A percentile compares a stretch with the other conserved stretches of the same genome.
Evolutionary conservation across 192 early-diverging fungal genomes (phyloP).

Genomic region (Funneliformis geosporum): DNA sequence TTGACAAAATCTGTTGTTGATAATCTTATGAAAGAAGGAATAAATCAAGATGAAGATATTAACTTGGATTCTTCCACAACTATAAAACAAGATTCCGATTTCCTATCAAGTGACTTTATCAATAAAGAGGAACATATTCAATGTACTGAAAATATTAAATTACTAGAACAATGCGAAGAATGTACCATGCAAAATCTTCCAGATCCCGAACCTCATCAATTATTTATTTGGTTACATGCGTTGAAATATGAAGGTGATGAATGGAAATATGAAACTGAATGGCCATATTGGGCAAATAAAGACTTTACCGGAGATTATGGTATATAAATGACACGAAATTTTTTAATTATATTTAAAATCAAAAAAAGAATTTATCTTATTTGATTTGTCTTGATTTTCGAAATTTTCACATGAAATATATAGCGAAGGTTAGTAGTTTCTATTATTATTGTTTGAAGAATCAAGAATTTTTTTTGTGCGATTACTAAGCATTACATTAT

Average conservation of each 20-base stretch:
- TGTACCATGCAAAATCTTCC: conserved; percentile 56
- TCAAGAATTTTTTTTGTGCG: too few species aligned
- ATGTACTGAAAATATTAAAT: not conserved
- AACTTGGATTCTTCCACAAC: conserved; percentile 25
- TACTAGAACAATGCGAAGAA: conserved; percentile 53
- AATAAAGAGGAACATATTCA: conserved; percentile 5
- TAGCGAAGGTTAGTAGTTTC: too few species aligned
- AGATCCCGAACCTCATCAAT: conserved; percentile 75
- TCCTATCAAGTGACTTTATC: not conserved
- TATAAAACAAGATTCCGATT: not conserved
- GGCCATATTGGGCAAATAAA: conserved; percentile 79
- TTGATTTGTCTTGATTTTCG: too few species aligned
- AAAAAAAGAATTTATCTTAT: too few species aligned
- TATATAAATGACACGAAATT: too few species aligned
- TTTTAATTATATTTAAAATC: too few species aligned
- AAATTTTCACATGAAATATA: too few species aligned
- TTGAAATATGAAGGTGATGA: conserved; percentile 74
- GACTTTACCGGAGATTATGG: conserved; percentile 20
- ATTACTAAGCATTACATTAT: too few species aligned
- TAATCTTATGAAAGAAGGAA: conserved; percentile 36
- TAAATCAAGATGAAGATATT: conserved; percentile 35
- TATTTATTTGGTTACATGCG: conserved; percentile 91
- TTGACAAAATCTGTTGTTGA: conserved; percentile 36
- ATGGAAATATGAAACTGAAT: conserved; percentile 77
- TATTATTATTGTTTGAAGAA: too few species aligned